A percentile compares a stretch with the other conserved stretches of the same genome.
Conservation (phyloP, 805 yeast species). For the Candida patagonica region DNA sequence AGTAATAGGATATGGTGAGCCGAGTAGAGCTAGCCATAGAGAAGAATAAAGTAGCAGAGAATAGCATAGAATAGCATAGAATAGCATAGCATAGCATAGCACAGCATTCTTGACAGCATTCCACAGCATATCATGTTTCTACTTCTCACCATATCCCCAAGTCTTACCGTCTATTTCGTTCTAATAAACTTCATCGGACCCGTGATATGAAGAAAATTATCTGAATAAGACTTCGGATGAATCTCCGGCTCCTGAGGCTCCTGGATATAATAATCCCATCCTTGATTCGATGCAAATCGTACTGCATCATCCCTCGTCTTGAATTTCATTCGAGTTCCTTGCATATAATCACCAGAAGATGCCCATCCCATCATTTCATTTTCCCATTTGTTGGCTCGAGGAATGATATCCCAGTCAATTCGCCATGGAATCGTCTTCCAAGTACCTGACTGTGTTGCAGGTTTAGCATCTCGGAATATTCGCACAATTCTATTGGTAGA, state of each 20-base stretch:
- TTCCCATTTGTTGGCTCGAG: slow-evolving; percentile 79
- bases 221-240: slow-evolving; percentile 64
- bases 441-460: slow-evolving; percentile 72
- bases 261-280: slow-evolving; percentile 75
- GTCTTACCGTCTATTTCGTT: slow-evolving; percentile 44
- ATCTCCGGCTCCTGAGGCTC: slow-evolving; percentile 72
- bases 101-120: too few relatives aligned
- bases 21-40: not conserved
- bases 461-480: slow-evolving; percentile 65
- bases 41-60: too few relatives aligned
- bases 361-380: slow-evolving; percentile 84
- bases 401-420: slow-evolving; percentile 74
- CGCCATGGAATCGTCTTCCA: slow-evolving; percentile 47
- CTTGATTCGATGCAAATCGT: slow-evolving; percentile 72
- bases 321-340: slow-evolving; percentile 67
- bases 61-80: too few relatives aligned
- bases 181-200: slow-evolving; percentile 72
- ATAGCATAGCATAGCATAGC: too few relatives aligned
- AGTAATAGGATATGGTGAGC: not conserved
- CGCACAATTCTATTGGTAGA: slow-evolving; percentile 56
- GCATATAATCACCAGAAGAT: slow-evolving; percentile 67
- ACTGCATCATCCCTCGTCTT: slow-evolving; percentile 69
- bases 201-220: slow-evolving; percentile 57
- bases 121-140: too few relatives aligned
- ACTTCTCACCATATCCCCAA: too few relatives aligned